These are phyloP conservation scores for Xylaria sp. DNA, from an alignment of 2,329 filamentous ascomycete genomes.

Conservation along the genomic window DNA sequence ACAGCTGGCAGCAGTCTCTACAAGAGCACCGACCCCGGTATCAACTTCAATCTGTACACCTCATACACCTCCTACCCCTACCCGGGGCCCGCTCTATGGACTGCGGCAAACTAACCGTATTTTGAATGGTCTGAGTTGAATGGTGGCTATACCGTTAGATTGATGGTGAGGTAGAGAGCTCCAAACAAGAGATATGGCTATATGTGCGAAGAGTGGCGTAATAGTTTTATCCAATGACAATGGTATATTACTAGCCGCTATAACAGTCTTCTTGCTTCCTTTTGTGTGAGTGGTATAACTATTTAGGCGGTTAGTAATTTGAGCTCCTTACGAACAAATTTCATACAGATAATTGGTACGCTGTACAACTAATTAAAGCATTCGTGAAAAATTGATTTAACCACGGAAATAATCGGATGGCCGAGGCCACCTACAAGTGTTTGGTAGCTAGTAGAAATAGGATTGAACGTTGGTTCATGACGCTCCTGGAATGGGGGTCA, in stretches of 20 bases:
- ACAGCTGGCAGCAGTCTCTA: slow-evolving; percentile 47
- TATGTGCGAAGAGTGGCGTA: neutral
- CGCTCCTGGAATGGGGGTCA: neutral
- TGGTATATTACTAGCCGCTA: neutral
- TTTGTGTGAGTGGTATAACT: neutral
- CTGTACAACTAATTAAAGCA: neutral
- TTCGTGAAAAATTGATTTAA: neutral
- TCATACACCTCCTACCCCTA: slow-evolving; percentile 41
- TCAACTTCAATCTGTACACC: slow-evolving; percentile 42
- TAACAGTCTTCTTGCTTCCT: neutral
- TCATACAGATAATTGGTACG: neutral
- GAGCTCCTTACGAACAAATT: neutral
- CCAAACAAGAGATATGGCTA: neutral
- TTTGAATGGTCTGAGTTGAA: neutral
- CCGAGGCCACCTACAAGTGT: neutral
- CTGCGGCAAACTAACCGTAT: slow-evolving; percentile 37
- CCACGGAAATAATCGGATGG: neutral
- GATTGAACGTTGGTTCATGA: neutral
- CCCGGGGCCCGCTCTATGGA: slow-evolving; percentile 43
- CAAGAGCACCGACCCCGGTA: slow-evolving; percentile 44
- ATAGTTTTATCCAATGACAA: neutral
- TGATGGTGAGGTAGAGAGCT: neutral
- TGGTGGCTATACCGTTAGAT: neutral
- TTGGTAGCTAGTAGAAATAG: neutral
- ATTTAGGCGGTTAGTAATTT: neutral